Percentiles rank a stretch among this genome's conserved stretches.
phyloP scores from a whole-genome alignment of 2,329 filamentous ascomycete genomes.

The Mycosphaerella sp. region DNA sequence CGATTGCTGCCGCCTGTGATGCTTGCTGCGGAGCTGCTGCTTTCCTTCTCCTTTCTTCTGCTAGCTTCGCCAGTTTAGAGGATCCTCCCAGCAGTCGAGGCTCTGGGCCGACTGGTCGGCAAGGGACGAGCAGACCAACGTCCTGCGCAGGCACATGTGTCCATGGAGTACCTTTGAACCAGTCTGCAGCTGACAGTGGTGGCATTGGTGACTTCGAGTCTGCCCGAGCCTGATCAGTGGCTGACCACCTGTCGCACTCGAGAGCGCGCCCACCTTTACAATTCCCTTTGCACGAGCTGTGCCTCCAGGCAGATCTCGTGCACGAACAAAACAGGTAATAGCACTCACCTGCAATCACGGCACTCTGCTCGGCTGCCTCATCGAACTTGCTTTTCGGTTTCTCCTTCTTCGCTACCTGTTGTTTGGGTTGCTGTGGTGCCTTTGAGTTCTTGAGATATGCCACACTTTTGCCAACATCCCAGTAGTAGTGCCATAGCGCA shows the following conservation, averaged over 20 bases:
- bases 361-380: conserved; percentile 39
- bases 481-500: conserved; percentile 92
- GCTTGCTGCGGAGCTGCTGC: conserved; percentile 40
- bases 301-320: neutral
- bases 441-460: conserved; percentile 59
- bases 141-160: conserved; percentile 62
- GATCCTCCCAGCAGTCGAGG: conserved; percentile 69
- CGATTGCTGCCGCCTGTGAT: conserved; percentile 5
- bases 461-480: conserved; percentile 80
- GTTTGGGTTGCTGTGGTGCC: conserved; percentile 26
- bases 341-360: conserved; percentile 44
- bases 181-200: conserved; percentile 46
- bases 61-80: conserved; percentile 86
- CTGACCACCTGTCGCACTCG: neutral
- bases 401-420: conserved; percentile 33
- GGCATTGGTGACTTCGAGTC: conserved; percentile 8
- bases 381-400: conserved; percentile 43
- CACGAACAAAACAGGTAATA: conserved; percentile 6
- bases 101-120: conserved; percentile 48
- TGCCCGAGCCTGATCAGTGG: conserved; percentile 14
- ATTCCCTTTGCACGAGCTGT: neutral
- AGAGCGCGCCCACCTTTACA: neutral
- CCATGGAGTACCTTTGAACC: conserved; percentile 86
- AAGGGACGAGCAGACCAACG: conserved; percentile 53
- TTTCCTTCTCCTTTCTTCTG: conserved; percentile 79